Evolutionary conservation across 2,329 filamentous ascomycete species (phyloP).

Genomic region (Periconia macrospinosa): DNA sequence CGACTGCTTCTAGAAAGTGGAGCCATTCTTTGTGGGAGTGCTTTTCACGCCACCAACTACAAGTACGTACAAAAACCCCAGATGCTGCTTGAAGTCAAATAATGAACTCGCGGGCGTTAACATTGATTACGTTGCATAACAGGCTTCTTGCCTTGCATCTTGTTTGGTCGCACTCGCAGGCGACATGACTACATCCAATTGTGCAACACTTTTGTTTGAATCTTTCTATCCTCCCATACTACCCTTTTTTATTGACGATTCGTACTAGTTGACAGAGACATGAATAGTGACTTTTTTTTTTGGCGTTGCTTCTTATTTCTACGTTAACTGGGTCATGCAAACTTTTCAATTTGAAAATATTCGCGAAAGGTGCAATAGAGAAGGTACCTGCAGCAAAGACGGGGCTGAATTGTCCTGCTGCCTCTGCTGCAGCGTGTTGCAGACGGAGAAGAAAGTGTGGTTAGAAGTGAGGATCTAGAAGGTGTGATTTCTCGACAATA

Average conservation of each 20-base stretch:
- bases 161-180: slow-evolving; percentile 41
- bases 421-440: slow-evolving; percentile 24
- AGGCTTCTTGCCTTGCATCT: slow-evolving; percentile 35
- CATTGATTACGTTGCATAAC: slow-evolving; percentile 1
- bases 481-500: neutral
- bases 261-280: neutral
- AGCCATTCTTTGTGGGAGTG: slow-evolving; percentile 19
- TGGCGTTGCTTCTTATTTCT: slow-evolving; percentile 17
- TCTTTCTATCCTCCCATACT: slow-evolving; percentile 1
- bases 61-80: slow-evolving; percentile 9
- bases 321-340: slow-evolving; percentile 17
- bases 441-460: slow-evolving; percentile 20
- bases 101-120: neutral
- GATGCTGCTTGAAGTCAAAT: neutral
- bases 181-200: slow-evolving; percentile 33
- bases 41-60: slow-evolving; percentile 24
- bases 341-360: slow-evolving; percentile 27
- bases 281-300: slow-evolving; percentile 25
- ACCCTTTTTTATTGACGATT: neutral
- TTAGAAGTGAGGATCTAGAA: slow-evolving; percentile 16
- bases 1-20: slow-evolving; percentile 2
- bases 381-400: slow-evolving; percentile 23
- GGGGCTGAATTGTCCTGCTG: slow-evolving; percentile 26
- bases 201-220: slow-evolving; percentile 32
- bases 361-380: slow-evolving; percentile 24